Evolutionary conservation across 2,329 filamentous ascomycete genomes (phyloP).

Genomic region (Claviceps sp.): DNA sequence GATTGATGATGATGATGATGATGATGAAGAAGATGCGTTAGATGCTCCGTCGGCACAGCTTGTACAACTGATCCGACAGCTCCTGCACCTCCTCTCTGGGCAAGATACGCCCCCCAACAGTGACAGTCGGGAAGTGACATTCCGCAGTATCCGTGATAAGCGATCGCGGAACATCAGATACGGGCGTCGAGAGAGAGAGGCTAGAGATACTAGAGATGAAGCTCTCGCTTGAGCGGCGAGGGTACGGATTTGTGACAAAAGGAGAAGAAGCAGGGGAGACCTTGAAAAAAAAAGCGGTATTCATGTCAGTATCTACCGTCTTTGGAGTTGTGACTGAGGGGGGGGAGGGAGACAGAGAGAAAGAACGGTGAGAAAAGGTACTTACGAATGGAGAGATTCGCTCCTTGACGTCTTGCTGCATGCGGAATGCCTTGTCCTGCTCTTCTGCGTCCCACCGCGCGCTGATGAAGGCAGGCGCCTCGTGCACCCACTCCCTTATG

Average conservation of each 20-base stretch:
- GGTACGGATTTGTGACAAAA: not conserved
- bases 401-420: constrained; percentile 32
- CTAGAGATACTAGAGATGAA: constrained; percentile 2
- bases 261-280: not conserved
- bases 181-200: constrained; percentile 1
- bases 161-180: not conserved
- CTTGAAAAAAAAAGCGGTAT: not conserved
- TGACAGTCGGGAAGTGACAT: not conserved
- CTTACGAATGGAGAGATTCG: constrained; percentile 20
- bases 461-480: constrained; percentile 39
- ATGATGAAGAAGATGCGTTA: not conserved
- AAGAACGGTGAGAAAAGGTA: not conserved
- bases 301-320: not conserved
- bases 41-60: not conserved
- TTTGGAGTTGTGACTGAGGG: too few species aligned
- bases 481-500: constrained; percentile 36
- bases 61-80: constrained; percentile 3
- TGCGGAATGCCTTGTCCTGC: constrained; percentile 33
- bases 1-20: too few species aligned
- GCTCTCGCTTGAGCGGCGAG: not conserved
- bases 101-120: not conserved
- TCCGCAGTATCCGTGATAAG: not conserved
- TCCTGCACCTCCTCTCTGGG: constrained; percentile 1
- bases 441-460: constrained; percentile 49
- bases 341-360: not conserved